These are phyloP conservation scores for Crassisporium funariophilum DNA, from an alignment of 768 basidiomycete species.

Conservation along the genomic window DNA sequence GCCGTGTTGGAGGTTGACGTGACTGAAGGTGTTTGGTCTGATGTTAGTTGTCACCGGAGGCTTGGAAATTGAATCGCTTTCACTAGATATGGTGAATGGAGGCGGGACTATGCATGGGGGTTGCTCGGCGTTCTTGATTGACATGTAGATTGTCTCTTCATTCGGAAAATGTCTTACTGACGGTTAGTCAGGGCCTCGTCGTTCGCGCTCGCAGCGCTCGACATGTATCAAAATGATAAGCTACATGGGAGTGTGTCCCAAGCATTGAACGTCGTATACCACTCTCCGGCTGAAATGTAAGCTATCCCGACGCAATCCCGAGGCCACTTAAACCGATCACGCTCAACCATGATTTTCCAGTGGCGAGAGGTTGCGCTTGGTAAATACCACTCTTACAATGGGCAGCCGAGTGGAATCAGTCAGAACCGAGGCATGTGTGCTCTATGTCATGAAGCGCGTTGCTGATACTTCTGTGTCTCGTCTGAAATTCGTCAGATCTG, in stretches of 20 bases:
- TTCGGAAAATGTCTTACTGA: background rate
- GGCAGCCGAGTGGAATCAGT: conserved; percentile 50
- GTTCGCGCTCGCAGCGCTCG: conserved; percentile 43
- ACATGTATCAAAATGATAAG: conserved; percentile 25
- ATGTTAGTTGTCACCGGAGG: background rate
- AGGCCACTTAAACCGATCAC: conserved; percentile 7
- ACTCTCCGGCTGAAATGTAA: conserved; percentile 56
- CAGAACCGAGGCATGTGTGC: conserved; percentile 46
- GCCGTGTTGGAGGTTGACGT: conserved; percentile 46
- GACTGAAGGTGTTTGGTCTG: conserved; percentile 36
- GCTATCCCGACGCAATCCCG: conserved; percentile 15
- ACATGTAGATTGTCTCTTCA: conserved; percentile 38
- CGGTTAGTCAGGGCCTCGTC: conserved; percentile 45
- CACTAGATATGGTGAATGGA: conserved; percentile 61
- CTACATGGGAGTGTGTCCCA: conserved; percentile 45
- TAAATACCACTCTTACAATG: conserved; percentile 52
- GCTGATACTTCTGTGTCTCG: background rate
- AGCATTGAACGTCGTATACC: conserved; percentile 54
- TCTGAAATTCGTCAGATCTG: conserved; percentile 58
- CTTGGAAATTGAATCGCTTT: background rate
- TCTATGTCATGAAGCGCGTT: background rate
- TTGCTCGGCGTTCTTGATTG: conserved; percentile 54
- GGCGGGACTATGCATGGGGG: conserved; percentile 51
- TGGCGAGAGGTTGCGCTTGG: conserved; percentile 51
- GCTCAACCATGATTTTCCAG: conserved; percentile 25